Evolutionary conservation across 768 basidiomycete species (phyloP).

Genomic region (Lepiota brunneoincarnata): DNA sequence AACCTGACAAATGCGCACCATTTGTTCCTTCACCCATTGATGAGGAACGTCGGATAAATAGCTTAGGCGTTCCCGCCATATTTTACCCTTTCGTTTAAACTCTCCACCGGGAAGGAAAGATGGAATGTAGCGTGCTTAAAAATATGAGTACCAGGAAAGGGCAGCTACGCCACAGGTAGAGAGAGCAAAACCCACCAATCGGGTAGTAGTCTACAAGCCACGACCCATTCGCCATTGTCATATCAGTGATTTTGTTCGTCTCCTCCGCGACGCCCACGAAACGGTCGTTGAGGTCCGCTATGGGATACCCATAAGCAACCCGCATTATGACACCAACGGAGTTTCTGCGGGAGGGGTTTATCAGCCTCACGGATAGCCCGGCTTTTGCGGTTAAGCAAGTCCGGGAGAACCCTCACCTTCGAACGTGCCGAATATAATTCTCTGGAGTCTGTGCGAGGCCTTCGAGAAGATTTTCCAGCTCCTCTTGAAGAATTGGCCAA

Average conservation of each 20-base stretch:
- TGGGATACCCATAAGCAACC: constrained; percentile 39
- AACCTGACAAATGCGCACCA: constrained; percentile 24
- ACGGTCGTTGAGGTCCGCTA: constrained; percentile 29
- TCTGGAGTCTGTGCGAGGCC: constrained; percentile 29
- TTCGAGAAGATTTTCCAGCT: constrained; percentile 30
- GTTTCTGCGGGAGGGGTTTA: constrained; percentile 25
- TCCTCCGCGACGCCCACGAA: constrained; percentile 40
- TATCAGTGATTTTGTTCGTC: constrained; percentile 36
- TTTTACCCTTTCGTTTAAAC: constrained; percentile 44
- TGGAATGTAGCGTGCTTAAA: constrained; percentile 46
- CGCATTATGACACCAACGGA: constrained; percentile 40
- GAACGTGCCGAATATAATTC: constrained; percentile 32
- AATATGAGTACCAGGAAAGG: background rate
- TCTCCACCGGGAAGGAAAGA: constrained; percentile 45
- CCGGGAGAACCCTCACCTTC: constrained; percentile 27
- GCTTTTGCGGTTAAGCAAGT: background rate
- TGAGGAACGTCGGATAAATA: constrained; percentile 37
- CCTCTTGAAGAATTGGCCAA: constrained; percentile 32
- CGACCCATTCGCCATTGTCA: constrained; percentile 36
- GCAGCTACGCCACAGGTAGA: background rate
- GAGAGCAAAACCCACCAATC: constrained; percentile 25
- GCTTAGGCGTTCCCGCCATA: constrained; percentile 35
- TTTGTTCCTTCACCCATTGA: constrained; percentile 43
- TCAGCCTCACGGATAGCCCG: background rate
- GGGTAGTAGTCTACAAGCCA: constrained; percentile 45